A percentile compares a stretch with the other conserved stretches of the same genome.
Conservation (phyloP, 352 stramenopile genomes). For the Globisporangium ultimum region DNA sequence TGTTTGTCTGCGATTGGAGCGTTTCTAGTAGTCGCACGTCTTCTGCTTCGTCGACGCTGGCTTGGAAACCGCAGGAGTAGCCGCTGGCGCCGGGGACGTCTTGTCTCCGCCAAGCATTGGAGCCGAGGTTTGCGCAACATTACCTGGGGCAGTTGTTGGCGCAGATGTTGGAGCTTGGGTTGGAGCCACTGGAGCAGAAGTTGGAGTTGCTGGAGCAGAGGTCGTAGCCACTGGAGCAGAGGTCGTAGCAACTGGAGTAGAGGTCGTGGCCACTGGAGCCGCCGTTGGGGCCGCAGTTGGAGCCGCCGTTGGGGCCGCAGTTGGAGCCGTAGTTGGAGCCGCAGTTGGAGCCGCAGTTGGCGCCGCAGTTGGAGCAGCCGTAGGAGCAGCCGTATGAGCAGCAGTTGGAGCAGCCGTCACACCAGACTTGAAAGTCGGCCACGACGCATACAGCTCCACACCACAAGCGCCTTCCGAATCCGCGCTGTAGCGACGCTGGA, state of each 20-base stretch:
- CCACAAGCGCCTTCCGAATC: slow-evolving; percentile 53
- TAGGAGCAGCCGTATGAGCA: slow-evolving; percentile 8
- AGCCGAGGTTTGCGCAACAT: too few species aligned
- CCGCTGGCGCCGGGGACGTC: too few species aligned
- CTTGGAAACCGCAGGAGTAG: too few species aligned
- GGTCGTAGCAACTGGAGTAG: slow-evolving; percentile 4
- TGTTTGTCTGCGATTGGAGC: too few species aligned
- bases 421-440: slow-evolving; percentile 39
- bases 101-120: too few species aligned
- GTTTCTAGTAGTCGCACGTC: too few species aligned
- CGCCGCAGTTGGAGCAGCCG: slow-evolving; percentile 2
- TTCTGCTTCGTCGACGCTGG: too few species aligned
- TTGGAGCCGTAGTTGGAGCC: slow-evolving; percentile 1
- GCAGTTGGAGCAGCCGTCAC: slow-evolving; percentile 11
- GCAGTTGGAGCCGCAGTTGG: slow-evolving; percentile 6
- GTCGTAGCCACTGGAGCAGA: not conserved
- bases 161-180: slow-evolving; percentile 3
- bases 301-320: not conserved
- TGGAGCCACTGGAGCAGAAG: slow-evolving; percentile 1
- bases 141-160: not conserved
- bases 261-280: slow-evolving; percentile 4
- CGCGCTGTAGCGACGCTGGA: slow-evolving; percentile 46
- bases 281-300: slow-evolving; percentile 5
- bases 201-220: not conserved
- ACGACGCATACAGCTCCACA: slow-evolving; percentile 53